Conservation (phyloP, 2,329 filamentous ascomycete species). For the Pestalotiopsis sp. region DNA sequence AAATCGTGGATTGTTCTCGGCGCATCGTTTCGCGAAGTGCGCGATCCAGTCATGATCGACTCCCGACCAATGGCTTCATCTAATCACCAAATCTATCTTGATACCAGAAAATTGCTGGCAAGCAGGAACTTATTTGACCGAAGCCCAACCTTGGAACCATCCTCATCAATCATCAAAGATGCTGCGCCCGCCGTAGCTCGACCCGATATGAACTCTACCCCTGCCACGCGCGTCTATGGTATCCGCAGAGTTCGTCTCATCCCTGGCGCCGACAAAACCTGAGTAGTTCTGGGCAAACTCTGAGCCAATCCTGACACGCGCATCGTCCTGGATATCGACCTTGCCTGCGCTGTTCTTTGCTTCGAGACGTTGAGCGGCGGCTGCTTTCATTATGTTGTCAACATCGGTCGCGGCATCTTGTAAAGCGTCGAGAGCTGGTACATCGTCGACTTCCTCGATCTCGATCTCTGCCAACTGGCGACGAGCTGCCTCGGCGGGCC, state of each 20-base stretch:
- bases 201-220: conserved; percentile 1
- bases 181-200: conserved; percentile 4
- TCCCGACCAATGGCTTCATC: too few relatives aligned
- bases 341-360: neutral
- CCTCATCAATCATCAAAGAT: neutral
- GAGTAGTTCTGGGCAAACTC: neutral
- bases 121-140: too few relatives aligned
- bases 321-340: neutral
- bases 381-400: neutral
- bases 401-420: neutral
- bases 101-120: too few relatives aligned
- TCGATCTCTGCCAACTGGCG: conserved; percentile 1
- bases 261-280: neutral
- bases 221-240: neutral
- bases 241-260: conserved; percentile 4
- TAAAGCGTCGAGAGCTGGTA: neutral
- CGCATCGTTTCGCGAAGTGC: too few relatives aligned
- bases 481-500: neutral
- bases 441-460: conserved; percentile 10
- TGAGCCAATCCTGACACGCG: neutral
- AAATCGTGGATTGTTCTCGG: too few relatives aligned
- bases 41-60: too few relatives aligned
- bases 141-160: too few relatives aligned
- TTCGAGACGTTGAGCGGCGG: neutral
- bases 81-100: too few relatives aligned